These are phyloP conservation scores for Nigrospora sphaerica DNA, from an alignment of 2,329 filamentous ascomycete species.

Conservation along the genomic window DNA sequence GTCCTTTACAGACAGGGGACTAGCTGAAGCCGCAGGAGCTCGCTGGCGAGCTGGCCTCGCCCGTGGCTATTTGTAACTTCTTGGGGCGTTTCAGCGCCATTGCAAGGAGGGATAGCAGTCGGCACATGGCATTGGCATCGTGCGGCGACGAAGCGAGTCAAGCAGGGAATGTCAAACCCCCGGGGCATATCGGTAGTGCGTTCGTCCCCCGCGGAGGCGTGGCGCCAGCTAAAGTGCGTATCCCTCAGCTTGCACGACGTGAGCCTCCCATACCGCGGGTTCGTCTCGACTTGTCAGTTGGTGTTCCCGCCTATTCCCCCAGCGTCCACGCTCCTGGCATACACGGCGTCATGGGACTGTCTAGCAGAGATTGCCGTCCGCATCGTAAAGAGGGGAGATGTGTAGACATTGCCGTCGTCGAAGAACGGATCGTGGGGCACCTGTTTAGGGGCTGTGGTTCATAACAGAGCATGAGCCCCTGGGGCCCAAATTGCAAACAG, in stretches of 20 bases:
- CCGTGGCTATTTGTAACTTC: neutral
- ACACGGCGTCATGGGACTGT: neutral
- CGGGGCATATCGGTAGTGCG: constrained; percentile 1
- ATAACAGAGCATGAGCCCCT: no score
- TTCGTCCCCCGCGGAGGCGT: constrained; percentile 5
- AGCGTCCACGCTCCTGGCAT: neutral
- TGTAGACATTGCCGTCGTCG: no score
- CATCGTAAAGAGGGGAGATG: no score
- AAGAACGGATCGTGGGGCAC: no score
- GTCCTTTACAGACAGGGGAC: neutral
- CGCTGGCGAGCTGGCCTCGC: neutral
- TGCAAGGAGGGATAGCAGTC: constrained; percentile 8
- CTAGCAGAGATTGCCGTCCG: neutral
- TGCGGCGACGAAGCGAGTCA: constrained; percentile 8
- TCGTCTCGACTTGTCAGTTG: neutral
- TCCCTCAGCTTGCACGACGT: no score
- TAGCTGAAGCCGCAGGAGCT: neutral
- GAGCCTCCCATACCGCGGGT: neutral
- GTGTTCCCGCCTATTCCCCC: neutral
- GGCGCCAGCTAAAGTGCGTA: no score
- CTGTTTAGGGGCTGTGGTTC: no score
- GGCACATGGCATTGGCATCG: constrained; percentile 3
- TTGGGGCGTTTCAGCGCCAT: constrained; percentile 8
- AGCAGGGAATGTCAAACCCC: constrained; percentile 7
- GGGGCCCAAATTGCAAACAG: no score